Evolutionary conservation across 1,284 basidiomycete species (phyloP).

Genomic region (Taiwanofungus camphoratus): DNA sequence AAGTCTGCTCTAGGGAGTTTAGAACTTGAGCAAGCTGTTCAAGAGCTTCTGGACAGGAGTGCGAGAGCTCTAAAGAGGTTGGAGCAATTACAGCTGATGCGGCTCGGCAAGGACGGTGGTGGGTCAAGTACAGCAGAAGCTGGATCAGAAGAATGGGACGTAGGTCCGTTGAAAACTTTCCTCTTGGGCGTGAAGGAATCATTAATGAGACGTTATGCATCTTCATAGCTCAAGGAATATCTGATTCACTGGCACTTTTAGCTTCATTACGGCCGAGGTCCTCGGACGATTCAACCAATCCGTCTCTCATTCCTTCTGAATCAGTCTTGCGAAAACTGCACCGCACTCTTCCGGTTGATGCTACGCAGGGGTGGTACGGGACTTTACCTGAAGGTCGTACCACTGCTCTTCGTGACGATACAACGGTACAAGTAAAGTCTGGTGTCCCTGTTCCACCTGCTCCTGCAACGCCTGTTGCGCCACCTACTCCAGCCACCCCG

Average conservation of each 20-base stretch:
- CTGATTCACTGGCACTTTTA: constrained; percentile 62
- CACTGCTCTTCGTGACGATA: constrained; percentile 64
- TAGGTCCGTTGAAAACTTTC: constrained; percentile 42
- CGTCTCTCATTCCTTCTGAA: constrained; percentile 52
- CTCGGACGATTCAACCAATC: constrained; percentile 24
- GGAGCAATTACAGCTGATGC: constrained; percentile 54
- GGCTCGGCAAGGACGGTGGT: constrained; percentile 43
- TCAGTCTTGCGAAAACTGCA: constrained; percentile 61
- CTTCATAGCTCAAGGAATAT: constrained; percentile 59
- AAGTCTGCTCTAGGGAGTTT: constrained; percentile 52
- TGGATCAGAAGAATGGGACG: constrained; percentile 74
- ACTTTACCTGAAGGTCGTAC: constrained; percentile 56
- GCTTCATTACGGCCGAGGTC: constrained; percentile 64
- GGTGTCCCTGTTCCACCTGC: constrained; percentile 33
- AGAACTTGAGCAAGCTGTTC: constrained; percentile 60
- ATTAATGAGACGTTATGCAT: background rate
- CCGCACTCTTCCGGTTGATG: constrained; percentile 54
- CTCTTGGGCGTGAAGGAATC: background rate
- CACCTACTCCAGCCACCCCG: constrained; percentile 15
- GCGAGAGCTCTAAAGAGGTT: constrained; percentile 54
- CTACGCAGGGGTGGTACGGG: constrained; percentile 66
- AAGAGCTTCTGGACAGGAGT: constrained; percentile 61
- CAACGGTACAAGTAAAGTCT: constrained; percentile 57
- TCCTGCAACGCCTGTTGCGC: constrained; percentile 23
- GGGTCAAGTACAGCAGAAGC: constrained; percentile 44